Conservation (phyloP, 1,284 basidiomycete genomes). For the Pterulicium gracile region DNA sequence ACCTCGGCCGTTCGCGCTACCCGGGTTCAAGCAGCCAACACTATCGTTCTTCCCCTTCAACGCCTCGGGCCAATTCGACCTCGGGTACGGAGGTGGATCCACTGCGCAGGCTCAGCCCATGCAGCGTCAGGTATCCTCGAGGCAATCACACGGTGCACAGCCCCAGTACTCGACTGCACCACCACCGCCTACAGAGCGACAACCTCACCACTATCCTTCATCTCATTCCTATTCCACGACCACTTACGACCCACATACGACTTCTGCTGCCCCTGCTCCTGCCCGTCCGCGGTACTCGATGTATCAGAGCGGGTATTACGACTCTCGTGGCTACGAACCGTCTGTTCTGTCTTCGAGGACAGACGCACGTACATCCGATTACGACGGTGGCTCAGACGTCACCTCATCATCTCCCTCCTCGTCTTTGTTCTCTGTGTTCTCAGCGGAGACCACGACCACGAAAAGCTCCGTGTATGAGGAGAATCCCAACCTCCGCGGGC, state of each 20-base stretch:
- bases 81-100: neutral
- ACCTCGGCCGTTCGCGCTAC: neutral
- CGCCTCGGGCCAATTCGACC: neutral
- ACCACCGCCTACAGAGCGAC: neutral
- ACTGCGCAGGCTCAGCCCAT: neutral
- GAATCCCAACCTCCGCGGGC: neutral
- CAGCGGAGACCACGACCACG: neutral
- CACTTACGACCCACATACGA: neutral
- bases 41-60: slow-evolving; percentile 1
- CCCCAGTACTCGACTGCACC: neutral
- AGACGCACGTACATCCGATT: neutral
- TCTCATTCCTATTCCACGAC: neutral
- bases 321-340: neutral
- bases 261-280: no score
- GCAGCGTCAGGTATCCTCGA: slow-evolving; percentile 1
- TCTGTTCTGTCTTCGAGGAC: neutral
- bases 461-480: neutral
- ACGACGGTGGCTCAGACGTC: neutral
- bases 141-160: neutral
- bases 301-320: neutral
- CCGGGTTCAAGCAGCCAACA: slow-evolving; percentile 1
- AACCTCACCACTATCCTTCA: neutral
- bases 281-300: no score
- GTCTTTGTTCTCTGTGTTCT: neutral
- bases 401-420: neutral